These are phyloP conservation scores for Thraustochytrium sp. DNA, from an alignment of 352 stramenopile genomes.

Conservation along the genomic window DNA sequence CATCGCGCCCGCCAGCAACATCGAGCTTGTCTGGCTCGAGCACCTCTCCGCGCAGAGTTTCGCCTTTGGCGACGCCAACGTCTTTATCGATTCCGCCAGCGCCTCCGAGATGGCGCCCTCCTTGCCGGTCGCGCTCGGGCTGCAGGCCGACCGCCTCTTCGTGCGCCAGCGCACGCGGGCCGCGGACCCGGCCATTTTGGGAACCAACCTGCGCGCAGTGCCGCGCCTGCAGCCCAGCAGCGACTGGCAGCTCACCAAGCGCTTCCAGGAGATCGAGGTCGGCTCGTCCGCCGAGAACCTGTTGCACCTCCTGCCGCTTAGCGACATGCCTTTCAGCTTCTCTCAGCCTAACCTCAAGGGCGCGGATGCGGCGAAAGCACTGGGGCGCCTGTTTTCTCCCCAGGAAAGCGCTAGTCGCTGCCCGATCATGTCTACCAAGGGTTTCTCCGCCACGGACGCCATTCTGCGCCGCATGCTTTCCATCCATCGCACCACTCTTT, in stretches of 20 bases:
- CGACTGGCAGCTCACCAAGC: neutral
- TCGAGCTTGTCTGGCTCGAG: slow-evolving; percentile 11
- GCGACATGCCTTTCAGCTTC: neutral
- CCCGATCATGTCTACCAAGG: neutral
- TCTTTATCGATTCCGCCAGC: neutral
- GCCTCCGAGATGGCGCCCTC: neutral
- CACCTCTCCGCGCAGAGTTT: neutral
- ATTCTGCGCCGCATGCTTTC: slow-evolving; percentile 18
- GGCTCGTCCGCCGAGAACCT: neutral
- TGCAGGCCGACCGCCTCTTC: neutral
- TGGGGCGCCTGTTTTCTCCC: neutral
- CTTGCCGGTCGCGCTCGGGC: neutral
- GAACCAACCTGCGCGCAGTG: neutral
- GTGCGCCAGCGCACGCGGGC: neutral
- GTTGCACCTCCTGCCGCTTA: neutral
- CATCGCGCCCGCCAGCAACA: neutral
- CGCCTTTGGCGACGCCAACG: neutral
- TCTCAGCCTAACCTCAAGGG: neutral
- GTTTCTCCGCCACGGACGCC: neutral
- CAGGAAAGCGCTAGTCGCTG: neutral
- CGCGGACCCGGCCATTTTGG: neutral
- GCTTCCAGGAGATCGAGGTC: slow-evolving; percentile 11
- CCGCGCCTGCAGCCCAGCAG: neutral
- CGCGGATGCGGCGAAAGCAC: neutral
- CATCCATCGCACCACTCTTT: neutral